phyloP scores from a whole-genome alignment of 257 asterid genomes.

The Fraxinus pennsylvanica region DNA sequence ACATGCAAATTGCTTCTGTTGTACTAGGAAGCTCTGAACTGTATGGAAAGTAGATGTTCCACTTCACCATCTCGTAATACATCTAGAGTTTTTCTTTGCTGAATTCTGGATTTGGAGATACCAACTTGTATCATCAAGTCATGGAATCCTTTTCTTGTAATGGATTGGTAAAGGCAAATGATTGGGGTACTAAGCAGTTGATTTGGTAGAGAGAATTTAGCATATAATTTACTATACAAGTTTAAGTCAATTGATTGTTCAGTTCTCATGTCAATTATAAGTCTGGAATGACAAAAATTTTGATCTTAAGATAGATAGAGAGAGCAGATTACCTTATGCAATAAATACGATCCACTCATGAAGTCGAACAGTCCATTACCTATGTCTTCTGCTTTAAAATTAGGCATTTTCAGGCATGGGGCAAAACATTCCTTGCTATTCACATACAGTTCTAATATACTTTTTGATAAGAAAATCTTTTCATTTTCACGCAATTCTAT shows the following conservation, averaged over 20 bases:
- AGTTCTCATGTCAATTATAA: not conserved
- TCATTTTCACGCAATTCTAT: not conserved
- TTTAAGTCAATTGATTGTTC: not conserved
- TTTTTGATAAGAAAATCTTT: constrained; percentile 2
- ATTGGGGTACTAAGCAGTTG: constrained; percentile 7
- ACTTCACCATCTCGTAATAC: not conserved
- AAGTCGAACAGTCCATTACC: not conserved
- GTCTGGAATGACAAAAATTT: not conserved
- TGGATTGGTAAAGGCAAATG: not conserved
- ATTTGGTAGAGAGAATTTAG: not conserved
- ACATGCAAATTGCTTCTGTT: not conserved
- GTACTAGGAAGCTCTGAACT: not conserved
- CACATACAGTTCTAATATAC: not conserved
- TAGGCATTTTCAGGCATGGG: constrained; percentile 11
- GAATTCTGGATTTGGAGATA: not conserved
- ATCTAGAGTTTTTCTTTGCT: not conserved
- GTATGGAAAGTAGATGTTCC: not conserved
- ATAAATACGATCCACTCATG: not conserved
- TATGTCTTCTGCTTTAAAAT: constrained; percentile 5
- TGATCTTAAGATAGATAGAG: not conserved
- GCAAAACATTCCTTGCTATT: not conserved
- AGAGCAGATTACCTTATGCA: not conserved
- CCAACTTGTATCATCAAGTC: not conserved
- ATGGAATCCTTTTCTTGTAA: not conserved
- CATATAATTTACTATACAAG: not conserved